Base-by-base conservation (phyloP, 768 basidiomycete species). In the Termitomyces sp. region DNA sequence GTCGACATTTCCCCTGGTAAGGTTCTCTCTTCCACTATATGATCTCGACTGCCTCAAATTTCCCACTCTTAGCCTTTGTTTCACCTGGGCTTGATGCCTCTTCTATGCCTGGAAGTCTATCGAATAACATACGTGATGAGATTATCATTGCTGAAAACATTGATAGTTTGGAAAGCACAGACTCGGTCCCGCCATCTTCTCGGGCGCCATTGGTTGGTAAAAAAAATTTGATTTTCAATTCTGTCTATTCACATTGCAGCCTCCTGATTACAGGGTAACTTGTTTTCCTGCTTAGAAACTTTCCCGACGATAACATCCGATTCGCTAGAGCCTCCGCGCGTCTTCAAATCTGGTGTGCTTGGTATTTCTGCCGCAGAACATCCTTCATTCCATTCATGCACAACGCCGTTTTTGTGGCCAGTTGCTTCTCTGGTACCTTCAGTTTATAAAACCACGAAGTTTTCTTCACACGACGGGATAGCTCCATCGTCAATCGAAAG, bases 311-410 rank as follows among this genome's bases (percentile, higher is more conserved):
- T 38, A 19, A 22, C 49, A 26, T 30, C 41, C n/a, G 54, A 53
- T 30, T 7, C 41, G 34, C 15, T 21, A 14, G 41, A 55, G 21
- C 50, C 45, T 43, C 38, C 32, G 8, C 54, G 48, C 21, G 52
- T 53, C 21, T 58, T 58, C 42, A 56, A 22, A 37, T 61, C 57
- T 38, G 60, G 57, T 26, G 51, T 56, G 24, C 32, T 61, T 2
- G 51, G 43, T 43, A 2, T 56, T 22, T 38, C 48, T 46, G 35
- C 46, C n/a, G 45, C 26, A 24, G 17, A 9, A 30, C 21, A 5
- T 11, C 19, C 21, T 21, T 19, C n/a, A 45, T 45, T n/a, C 32
- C n/a, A 34, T 30, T 21, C 43, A 21, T 19, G 24, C 12, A 19
- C 26, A 15, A n/a, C 26, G 15, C 42, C 14, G 47, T 37, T 22